A percentile compares a stretch with the other conserved stretches of the same genome.
phyloP scores from a whole-genome alignment of 257 asterid species.

The Scutellaria galericulata region DNA sequence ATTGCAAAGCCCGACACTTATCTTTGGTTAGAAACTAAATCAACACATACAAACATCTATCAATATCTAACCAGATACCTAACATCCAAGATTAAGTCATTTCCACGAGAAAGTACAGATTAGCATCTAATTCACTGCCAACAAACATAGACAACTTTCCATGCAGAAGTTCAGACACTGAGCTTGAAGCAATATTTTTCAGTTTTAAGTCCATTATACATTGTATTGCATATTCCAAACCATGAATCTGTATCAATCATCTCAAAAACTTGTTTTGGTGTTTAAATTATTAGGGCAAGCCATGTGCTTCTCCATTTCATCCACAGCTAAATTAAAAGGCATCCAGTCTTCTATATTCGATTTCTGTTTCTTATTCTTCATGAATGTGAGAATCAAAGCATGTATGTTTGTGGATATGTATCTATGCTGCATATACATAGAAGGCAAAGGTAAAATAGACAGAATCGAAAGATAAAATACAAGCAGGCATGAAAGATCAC shows the following conservation, averaged over 20 bases:
- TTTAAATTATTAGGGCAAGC: not conserved
- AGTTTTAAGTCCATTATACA: not conserved
- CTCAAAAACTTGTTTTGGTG: not conserved
- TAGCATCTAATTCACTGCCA: not conserved
- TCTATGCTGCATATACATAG: not conserved
- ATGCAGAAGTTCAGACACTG: not conserved
- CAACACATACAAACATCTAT: not conserved
- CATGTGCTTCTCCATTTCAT: constrained; percentile 18
- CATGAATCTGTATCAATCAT: not conserved
- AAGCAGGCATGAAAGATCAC: constrained; percentile 16
- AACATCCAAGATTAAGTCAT: not conserved
- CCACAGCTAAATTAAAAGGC: constrained; percentile 11
- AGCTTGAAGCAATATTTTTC: not conserved
- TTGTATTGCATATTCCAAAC: not conserved
- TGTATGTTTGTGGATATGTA: not conserved
- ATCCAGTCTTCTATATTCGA: not conserved
- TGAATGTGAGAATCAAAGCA: not conserved
- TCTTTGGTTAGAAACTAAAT: not conserved
- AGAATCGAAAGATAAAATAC: constrained; percentile 6
- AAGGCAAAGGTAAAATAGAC: not conserved
- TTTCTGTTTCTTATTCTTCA: not conserved
- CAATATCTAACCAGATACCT: constrained; percentile 1
- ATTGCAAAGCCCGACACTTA: not conserved
- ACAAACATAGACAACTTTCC: not conserved
- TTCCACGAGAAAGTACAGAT: not conserved